phyloP scores from a whole-genome alignment of 306 rosid genomes.

The Chamaecrista fasciculata region DNA sequence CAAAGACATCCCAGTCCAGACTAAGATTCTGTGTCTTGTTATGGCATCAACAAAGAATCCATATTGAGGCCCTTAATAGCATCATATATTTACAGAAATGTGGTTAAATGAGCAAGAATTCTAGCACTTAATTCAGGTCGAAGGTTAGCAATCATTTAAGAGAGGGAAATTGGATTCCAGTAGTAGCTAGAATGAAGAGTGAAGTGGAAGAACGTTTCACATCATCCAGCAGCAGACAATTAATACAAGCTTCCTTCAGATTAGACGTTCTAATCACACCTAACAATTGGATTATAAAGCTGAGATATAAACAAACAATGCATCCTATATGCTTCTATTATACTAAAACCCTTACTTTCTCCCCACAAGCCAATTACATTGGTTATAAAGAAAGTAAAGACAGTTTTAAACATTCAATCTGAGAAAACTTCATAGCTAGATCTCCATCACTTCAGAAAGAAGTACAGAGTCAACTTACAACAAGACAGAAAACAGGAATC shows the following conservation, averaged over 20 bases:
- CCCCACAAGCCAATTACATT: neutral
- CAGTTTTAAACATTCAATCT: neutral
- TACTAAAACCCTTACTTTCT: neutral
- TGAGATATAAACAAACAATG: neutral
- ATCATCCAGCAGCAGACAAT: constrained; percentile 13
- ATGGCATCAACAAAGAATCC: neutral
- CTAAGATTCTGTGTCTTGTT: neutral
- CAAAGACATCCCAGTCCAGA: neutral
- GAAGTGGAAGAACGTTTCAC: constrained; percentile 4
- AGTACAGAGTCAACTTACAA: neutral
- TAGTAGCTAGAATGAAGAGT: constrained; percentile 6
- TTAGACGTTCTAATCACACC: neutral
- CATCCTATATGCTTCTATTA: neutral
- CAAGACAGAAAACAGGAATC: neutral
- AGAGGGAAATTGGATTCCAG: neutral
- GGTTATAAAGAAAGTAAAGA: neutral
- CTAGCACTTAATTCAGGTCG: neutral
- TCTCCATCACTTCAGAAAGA: neutral
- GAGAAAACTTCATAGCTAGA: neutral
- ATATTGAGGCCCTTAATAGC: neutral
- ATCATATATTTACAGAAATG: neutral
- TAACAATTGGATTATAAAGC: neutral
- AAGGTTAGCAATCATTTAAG: neutral
- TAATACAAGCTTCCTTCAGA: neutral
- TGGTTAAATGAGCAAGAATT: neutral